A percentile compares a stretch with the other conserved stretches of the same genome.
These are phyloP conservation scores for Syzygium grande DNA, from an alignment of 345 rosid species.

Conservation along the genomic window DNA sequence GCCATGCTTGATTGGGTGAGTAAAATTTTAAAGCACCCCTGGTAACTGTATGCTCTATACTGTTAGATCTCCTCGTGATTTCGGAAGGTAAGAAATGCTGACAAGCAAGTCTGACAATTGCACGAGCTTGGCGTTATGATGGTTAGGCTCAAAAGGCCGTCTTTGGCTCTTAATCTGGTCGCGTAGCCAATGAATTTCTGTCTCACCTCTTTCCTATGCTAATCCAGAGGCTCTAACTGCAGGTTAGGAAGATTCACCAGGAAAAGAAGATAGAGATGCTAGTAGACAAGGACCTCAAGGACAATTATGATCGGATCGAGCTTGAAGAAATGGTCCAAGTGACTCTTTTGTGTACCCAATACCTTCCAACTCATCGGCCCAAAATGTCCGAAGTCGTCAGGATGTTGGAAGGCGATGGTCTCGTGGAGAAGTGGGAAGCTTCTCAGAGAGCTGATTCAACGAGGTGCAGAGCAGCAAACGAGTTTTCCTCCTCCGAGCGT, in stretches of 20 bases:
- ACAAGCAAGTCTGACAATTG: neutral
- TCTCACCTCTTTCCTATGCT: neutral
- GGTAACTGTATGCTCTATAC: neutral
- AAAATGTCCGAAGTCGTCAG: slow-evolving; percentile 94
- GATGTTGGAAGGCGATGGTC: slow-evolving; percentile 96
- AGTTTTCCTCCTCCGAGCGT: slow-evolving; percentile 69
- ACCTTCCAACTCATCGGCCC: slow-evolving; percentile 76
- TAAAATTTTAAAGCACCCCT: neutral
- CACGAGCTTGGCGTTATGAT: neutral
- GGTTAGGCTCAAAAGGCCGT: neutral
- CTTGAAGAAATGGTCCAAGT: slow-evolving; percentile 85
- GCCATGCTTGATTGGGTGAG: slow-evolving; percentile 92
- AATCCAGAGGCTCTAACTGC: slow-evolving; percentile 4
- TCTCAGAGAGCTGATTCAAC: slow-evolving; percentile 67
- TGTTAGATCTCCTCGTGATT: neutral
- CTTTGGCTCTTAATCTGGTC: neutral
- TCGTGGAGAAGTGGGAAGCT: slow-evolving; percentile 97
- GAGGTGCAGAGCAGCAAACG: slow-evolving; percentile 49
- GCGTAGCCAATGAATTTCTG: neutral
- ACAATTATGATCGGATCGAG: slow-evolving; percentile 59
- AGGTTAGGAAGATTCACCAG: slow-evolving; percentile 82
- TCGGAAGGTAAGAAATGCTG: neutral
- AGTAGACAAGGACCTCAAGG: slow-evolving; percentile 80
- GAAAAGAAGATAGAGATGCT: slow-evolving; percentile 83
- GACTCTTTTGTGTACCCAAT: slow-evolving; percentile 77